Percentiles rank a stretch among this genome's conserved stretches.
Evolutionary conservation across 495 filamentous ascomycete genomes (phyloP).

Genomic region (Aspergillus indologenus): DNA sequence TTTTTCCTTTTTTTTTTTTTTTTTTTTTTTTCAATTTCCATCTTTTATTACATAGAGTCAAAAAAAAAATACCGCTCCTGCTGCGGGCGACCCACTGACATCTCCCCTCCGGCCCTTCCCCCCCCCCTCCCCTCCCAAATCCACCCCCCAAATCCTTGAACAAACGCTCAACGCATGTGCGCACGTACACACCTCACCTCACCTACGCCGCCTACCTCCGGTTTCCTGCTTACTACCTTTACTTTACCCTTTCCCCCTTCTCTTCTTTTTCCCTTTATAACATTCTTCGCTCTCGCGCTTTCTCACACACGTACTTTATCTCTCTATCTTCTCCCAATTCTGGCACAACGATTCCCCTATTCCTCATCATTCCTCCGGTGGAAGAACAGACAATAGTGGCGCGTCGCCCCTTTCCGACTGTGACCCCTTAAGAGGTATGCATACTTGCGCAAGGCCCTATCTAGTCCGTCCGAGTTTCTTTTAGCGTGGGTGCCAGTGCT

Average conservation of each 20-base stretch:
- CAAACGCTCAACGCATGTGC: conserved; percentile 17
- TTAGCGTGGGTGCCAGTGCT: background rate
- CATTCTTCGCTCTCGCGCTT: too few species aligned
- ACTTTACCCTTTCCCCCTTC: background rate
- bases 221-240: conserved; percentile 6
- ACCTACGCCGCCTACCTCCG: background rate
- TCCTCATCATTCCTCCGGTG: background rate
- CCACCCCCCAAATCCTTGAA: background rate
- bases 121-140: background rate
- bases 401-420: background rate
- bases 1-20: too few species aligned
- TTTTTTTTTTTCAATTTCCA: too few species aligned
- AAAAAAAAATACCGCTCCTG: too few species aligned
- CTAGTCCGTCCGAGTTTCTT: background rate
- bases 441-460: background rate
- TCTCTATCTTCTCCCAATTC: background rate
- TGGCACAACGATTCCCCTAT: background rate
- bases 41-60: too few species aligned
- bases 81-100: background rate
- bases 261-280: background rate
- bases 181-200: background rate
- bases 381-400: background rate
- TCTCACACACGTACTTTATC: too few species aligned
- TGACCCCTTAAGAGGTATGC: background rate
- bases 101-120: background rate